A percentile compares a stretch with the other conserved stretches of the same genome.
Evolutionary conservation across 2,329 filamentous ascomycete genomes (phyloP).

Genomic region (Samsoniella hepiali): DNA sequence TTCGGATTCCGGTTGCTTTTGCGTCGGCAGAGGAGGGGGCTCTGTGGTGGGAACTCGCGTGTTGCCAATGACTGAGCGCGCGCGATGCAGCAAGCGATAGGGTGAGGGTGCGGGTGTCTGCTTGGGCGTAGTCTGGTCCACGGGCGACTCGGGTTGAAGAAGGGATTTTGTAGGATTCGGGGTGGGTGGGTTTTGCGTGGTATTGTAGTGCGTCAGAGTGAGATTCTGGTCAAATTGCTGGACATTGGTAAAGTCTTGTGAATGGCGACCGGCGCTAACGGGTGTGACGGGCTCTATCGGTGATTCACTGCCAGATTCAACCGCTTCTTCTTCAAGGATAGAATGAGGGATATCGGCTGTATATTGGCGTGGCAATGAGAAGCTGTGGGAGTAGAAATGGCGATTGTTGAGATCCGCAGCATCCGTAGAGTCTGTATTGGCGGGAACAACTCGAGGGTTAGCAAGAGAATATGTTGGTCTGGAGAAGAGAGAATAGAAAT

Average conservation of each 20-base stretch:
- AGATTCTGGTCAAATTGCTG: conserved; percentile 37
- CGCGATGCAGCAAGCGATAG: conserved; percentile 6
- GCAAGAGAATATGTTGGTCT: conserved; percentile 7
- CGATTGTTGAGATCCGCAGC: not conserved
- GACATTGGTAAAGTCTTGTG: conserved; percentile 50
- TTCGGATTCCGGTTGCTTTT: not conserved
- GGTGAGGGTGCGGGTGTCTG: conserved; percentile 18
- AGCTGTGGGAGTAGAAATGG: conserved; percentile 23
- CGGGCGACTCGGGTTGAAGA: conserved; percentile 4
- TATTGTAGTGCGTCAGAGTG: conserved; percentile 15
- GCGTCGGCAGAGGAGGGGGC: conserved; percentile 1
- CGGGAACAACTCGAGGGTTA: conserved; percentile 21
- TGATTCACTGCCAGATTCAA: conserved; percentile 59
- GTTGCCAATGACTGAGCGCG: conserved; percentile 16
- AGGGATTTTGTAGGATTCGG: conserved; percentile 12
- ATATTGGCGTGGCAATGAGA: conserved; percentile 45
- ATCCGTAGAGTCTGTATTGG: conserved; percentile 19
- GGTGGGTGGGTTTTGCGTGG: conserved; percentile 13
- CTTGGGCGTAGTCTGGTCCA: conserved; percentile 17
- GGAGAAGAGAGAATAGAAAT: not conserved
- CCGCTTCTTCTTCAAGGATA: conserved; percentile 51
- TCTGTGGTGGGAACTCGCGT: not conserved
- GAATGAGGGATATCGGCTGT: conserved; percentile 49
- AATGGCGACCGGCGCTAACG: conserved; percentile 52
- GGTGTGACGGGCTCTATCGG: conserved; percentile 60